These are phyloP conservation scores for Aspergillus flavus DNA, from an alignment of 2,329 filamentous ascomycete species.

Conservation along the genomic window DNA sequence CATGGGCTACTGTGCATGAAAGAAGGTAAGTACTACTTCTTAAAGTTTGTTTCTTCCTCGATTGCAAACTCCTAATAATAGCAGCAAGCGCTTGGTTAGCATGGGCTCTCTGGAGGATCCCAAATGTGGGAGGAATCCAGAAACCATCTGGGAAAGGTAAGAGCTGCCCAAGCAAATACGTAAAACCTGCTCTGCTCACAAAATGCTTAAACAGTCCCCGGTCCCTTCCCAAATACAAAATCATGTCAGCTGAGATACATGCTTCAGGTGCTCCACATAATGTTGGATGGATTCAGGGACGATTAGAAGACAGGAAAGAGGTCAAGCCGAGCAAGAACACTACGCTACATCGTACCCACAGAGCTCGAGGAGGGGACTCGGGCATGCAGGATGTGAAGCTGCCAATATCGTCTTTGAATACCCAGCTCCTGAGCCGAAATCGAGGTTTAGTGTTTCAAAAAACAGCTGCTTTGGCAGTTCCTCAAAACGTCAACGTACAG, in stretches of 20 bases:
- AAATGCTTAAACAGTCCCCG: background rate
- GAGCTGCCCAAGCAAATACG: background rate
- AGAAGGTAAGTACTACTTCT: conserved; percentile 21
- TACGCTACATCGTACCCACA: background rate
- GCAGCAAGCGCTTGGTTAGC: conserved; percentile 16
- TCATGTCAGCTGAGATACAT: background rate
- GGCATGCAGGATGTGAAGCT: conserved; percentile 11
- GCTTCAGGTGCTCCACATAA: background rate
- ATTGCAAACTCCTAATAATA: conserved; percentile 8
- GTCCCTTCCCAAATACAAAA: background rate
- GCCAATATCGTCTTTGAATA: conserved; percentile 22
- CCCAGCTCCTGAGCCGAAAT: conserved; percentile 24
- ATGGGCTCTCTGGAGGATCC: conserved; percentile 1
- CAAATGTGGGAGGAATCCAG: background rate
- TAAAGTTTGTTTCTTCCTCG: background rate
- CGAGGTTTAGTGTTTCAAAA: conserved; percentile 25
- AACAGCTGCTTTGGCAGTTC: conserved; percentile 28
- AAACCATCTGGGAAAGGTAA: conserved; percentile 12
- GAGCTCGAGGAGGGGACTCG: background rate
- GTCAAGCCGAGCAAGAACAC: conserved; percentile 1
- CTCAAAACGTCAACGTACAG: conserved; percentile 35
- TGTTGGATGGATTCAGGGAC: background rate
- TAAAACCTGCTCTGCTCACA: background rate
- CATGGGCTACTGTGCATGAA: conserved; percentile 26
- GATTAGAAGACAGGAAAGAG: background rate